Percentiles rank a stretch among this genome's conserved stretches.
Evolutionary conservation across 1,284 basidiomycete genomes (phyloP).

Genomic region (Papiliotrema laurentii): DNA sequence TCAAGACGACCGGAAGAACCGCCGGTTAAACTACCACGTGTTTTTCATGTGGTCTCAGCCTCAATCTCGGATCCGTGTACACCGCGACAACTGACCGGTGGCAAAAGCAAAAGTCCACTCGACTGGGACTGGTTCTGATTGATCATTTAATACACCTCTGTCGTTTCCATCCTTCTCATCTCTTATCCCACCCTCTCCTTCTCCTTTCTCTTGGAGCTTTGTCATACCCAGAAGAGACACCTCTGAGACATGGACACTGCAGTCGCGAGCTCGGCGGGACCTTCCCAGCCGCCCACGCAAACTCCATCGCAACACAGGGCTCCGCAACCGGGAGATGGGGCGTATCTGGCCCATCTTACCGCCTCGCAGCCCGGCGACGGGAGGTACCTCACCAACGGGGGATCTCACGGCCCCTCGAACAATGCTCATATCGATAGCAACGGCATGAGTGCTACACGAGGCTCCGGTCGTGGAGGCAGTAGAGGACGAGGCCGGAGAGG

Average conservation of each 20-base stretch:
- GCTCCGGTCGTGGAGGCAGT: neutral
- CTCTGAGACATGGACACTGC: neutral
- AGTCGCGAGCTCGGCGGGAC: neutral
- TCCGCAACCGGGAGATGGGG: constrained; percentile 16
- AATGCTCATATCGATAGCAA: neutral
- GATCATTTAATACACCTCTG: no score
- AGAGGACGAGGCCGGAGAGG: neutral
- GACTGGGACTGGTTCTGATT: no score
- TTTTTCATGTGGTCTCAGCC: no score
- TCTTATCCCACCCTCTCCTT: neutral
- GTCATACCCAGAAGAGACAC: neutral
- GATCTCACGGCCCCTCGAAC: no score
- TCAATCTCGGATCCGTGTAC: no score
- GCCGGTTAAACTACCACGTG: no score
- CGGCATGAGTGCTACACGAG: neutral
- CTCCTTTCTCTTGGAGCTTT: neutral
- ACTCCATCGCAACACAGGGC: neutral
- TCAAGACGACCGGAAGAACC: no score
- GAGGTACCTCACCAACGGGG: constrained; percentile 8
- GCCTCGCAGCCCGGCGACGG: constrained; percentile 20
- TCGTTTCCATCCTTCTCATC: neutral
- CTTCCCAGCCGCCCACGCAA: neutral
- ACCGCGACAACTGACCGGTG: no score
- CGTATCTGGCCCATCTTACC: constrained; percentile 12
- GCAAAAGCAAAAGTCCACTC: no score